Evolutionary conservation across 169 alveolate genomes (phyloP).

Genomic region (Babesia microti): DNA sequence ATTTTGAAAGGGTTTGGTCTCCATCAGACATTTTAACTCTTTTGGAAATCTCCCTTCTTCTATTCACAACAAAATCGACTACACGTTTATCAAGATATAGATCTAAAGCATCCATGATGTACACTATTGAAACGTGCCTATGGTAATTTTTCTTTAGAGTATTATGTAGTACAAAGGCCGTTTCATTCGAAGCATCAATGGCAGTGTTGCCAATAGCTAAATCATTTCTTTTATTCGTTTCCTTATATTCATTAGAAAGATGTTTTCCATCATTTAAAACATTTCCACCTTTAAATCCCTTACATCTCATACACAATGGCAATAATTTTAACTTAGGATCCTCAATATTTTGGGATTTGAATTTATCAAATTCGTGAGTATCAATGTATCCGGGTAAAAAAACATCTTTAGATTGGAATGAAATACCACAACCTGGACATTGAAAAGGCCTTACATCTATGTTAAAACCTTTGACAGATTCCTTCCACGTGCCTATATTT

Average conservation of each 20-base stretch:
- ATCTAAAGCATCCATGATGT: constrained; percentile 35
- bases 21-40: too few relatives aligned
- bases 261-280: constrained; percentile 7
- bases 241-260: too few relatives aligned
- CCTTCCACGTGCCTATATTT: constrained; percentile 5
- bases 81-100: constrained; percentile 24
- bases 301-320: constrained; percentile 22
- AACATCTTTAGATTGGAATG: constrained; percentile 27
- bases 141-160: constrained; percentile 10
- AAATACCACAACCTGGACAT: constrained; percentile 60
- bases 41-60: too few relatives aligned
- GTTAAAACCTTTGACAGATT: constrained; percentile 8
- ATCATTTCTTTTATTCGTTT: too few relatives aligned
- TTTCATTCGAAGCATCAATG: constrained; percentile 24
- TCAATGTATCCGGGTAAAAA: constrained; percentile 11
- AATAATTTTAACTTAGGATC: constrained; percentile 1
- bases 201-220: constrained; percentile 18
- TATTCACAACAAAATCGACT: constrained; percentile 8
- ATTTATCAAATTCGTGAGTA: neutral
- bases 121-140: constrained; percentile 20
- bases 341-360: too few relatives aligned
- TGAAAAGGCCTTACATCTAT: constrained; percentile 5
- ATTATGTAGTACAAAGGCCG: constrained; percentile 19
- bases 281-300: constrained; percentile 19
- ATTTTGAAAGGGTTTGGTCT: too few relatives aligned